phyloP scores from a whole-genome alignment of 208 protist genomes.

The Leishmania mexicana region DNA sequence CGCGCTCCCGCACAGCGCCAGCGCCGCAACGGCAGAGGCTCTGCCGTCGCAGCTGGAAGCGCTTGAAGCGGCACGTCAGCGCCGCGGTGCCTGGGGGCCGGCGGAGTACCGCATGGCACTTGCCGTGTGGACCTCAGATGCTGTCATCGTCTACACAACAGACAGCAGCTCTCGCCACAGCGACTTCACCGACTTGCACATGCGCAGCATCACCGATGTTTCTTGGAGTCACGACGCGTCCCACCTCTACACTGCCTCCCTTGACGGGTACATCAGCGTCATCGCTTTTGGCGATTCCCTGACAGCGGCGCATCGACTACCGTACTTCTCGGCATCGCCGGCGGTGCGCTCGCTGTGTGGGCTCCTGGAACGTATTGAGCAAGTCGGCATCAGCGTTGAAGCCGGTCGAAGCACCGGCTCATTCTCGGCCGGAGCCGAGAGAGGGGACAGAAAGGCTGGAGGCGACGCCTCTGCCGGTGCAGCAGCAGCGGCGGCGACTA shows the following conservation, averaged over 20 bases:
- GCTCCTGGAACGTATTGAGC: constrained; percentile 42
- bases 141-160: constrained; percentile 88
- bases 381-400: constrained; percentile 33
- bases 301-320: constrained; percentile 54
- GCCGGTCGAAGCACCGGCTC: constrained; percentile 16
- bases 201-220: constrained; percentile 90
- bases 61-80: constrained; percentile 13
- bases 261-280: constrained; percentile 88
- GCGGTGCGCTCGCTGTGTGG: constrained; percentile 38
- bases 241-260: constrained; percentile 71
- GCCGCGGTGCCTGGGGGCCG: constrained; percentile 66
- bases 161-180: constrained; percentile 78
- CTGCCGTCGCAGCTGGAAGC: neutral
- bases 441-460: neutral
- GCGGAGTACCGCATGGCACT: constrained; percentile 84
- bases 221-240: constrained; percentile 65
- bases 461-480: neutral
- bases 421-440: neutral
- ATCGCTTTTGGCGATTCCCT: constrained; percentile 66
- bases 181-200: constrained; percentile 89
- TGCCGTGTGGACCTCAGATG: constrained; percentile 84
- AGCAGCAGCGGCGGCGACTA: neutral
- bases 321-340: constrained; percentile 57
- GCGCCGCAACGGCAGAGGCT: constrained; percentile 1
- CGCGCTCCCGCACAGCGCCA: constrained; percentile 2